phyloP scores from a whole-genome alignment of 1,284 basidiomycete species.

The Xerocomus minutiporus region DNA sequence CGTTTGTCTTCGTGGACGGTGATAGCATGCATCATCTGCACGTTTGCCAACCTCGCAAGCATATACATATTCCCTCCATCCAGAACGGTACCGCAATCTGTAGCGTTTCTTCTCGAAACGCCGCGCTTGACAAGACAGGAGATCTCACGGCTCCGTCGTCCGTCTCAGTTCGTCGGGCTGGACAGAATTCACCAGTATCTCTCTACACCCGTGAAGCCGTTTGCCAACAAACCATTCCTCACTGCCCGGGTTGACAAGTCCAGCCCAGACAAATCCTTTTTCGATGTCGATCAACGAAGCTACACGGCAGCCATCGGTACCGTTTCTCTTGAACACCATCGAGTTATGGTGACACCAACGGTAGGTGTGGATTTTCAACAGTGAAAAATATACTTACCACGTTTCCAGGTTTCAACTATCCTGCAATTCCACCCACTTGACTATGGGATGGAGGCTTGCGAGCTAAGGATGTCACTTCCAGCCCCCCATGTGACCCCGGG shows the following conservation, averaged over 20 bases:
- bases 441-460: slow-evolving; percentile 7
- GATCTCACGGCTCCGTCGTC: slow-evolving; percentile 5
- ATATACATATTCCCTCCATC: slow-evolving; percentile 4
- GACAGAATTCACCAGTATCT: slow-evolving; percentile 6
- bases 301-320: slow-evolving; percentile 1
- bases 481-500: neutral
- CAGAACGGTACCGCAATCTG: slow-evolving; percentile 1
- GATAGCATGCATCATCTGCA: slow-evolving; percentile 4
- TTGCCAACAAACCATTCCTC: slow-evolving; percentile 9
- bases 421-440: slow-evolving; percentile 5
- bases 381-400: neutral
- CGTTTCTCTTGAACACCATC: neutral
- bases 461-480: slow-evolving; percentile 4
- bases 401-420: slow-evolving; percentile 2
- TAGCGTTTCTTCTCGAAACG: slow-evolving; percentile 5
- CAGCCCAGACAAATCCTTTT: slow-evolving; percentile 1
- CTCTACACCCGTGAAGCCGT: slow-evolving; percentile 2
- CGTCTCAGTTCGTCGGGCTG: slow-evolving; percentile 8
- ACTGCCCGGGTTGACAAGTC: slow-evolving; percentile 5
- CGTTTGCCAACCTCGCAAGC: slow-evolving; percentile 6
- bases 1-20: neutral
- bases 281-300: slow-evolving; percentile 1
- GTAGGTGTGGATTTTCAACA: neutral
- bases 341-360: slow-evolving; percentile 1
- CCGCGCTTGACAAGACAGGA: slow-evolving; percentile 5